Evolutionary conservation across 2,329 filamentous ascomycete species (phyloP).

Genomic region (Rachicladosporium sp.): DNA sequence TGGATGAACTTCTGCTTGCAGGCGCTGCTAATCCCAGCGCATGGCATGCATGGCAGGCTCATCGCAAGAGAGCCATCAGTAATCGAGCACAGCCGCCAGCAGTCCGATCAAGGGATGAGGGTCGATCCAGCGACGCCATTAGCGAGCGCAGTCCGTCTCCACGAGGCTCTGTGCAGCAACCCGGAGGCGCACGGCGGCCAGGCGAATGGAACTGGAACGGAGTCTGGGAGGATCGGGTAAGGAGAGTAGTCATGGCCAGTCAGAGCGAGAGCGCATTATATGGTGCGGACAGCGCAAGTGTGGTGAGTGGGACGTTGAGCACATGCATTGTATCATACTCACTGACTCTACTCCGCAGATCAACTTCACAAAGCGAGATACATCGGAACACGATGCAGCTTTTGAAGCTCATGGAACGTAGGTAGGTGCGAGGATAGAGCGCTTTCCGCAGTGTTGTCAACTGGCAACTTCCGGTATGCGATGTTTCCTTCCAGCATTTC

Average conservation of each 20-base stretch:
- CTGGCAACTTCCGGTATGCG: too few species aligned
- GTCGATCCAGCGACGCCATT: slow-evolving; percentile 4
- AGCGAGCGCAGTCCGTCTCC: slow-evolving; percentile 13
- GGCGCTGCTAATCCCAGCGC: slow-evolving; percentile 82
- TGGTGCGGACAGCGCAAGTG: slow-evolving; percentile 56
- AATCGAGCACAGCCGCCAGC: slow-evolving; percentile 1
- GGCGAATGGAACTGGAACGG: slow-evolving; percentile 97
- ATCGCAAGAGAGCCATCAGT: slow-evolving; percentile 38
- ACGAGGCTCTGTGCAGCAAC: slow-evolving; percentile 20
- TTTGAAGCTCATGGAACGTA: too few species aligned
- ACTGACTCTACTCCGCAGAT: too few species aligned
- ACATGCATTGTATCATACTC: too few species aligned
- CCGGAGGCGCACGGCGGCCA: slow-evolving; percentile 45
- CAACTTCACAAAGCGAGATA: too few species aligned
- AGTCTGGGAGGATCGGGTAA: slow-evolving; percentile 85
- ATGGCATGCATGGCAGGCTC: slow-evolving; percentile 83
- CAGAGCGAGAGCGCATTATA: slow-evolving; percentile 69
- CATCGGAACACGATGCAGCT: too few species aligned
- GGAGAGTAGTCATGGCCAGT: slow-evolving; percentile 63
- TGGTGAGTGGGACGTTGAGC: slow-evolving; percentile 40
- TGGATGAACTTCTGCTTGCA: slow-evolving; percentile 68
- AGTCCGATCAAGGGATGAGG: neutral
- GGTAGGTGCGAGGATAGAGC: too few species aligned
- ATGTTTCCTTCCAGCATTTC: too few species aligned
- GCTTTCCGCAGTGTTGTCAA: too few species aligned